Conservation (phyloP, 163 green algal genomes). For the Volvox carteri region DNA sequence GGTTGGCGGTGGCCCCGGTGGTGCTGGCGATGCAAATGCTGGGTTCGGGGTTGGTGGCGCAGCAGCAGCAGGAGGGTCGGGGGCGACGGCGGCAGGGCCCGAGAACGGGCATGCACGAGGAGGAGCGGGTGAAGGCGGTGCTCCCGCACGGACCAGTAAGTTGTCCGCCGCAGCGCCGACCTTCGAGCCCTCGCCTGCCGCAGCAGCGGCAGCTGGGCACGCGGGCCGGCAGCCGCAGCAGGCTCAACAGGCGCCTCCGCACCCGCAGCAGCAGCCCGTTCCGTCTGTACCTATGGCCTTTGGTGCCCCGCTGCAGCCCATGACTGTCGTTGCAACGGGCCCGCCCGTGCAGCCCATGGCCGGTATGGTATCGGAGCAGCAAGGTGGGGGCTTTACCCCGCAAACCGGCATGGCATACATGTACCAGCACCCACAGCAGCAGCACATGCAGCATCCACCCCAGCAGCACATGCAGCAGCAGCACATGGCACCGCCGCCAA, state of each 20-base stretch:
- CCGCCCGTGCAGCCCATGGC: background rate
- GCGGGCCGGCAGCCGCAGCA: background rate
- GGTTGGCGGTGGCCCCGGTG: background rate
- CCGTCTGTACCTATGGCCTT: slow-evolving; percentile 36
- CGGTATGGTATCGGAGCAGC: background rate
- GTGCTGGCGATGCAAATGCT: background rate
- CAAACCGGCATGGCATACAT: background rate
- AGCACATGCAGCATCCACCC: background rate
- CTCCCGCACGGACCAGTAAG: slow-evolving; percentile 19
- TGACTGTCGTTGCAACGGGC: background rate
- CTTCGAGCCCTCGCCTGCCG: slow-evolving; percentile 28
- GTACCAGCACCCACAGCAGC: slow-evolving; percentile 17
- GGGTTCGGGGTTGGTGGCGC: background rate
- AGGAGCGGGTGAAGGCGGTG: background rate
- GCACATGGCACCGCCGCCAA: no score
- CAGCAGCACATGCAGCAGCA: slow-evolving; percentile 17
- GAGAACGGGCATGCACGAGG: background rate
- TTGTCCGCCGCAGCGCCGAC: slow-evolving; percentile 34
- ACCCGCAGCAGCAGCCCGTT: background rate
- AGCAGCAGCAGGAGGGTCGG: background rate
- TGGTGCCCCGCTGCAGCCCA: slow-evolving; percentile 27
- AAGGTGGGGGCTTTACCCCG: slow-evolving; percentile 5
- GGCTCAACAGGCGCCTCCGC: background rate
- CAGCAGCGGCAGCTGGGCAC: background rate
- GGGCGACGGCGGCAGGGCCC: no score